Conservation (phyloP, 2,329 filamentous ascomycete species). For the Ophidiomyces ophidiicola region DNA sequence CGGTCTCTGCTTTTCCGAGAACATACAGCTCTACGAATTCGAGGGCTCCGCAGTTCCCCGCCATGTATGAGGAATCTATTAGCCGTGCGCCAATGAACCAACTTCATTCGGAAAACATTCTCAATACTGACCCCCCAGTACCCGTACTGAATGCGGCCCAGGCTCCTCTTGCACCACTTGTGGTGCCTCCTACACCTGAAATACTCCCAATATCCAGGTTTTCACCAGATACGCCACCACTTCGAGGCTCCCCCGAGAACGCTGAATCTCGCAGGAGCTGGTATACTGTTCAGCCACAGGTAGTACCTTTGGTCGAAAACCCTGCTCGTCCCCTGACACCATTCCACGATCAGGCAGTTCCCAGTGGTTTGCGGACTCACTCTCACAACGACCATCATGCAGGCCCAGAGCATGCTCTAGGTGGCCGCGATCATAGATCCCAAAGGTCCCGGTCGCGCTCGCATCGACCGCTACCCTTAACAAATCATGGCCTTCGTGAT, state of each 20-base stretch:
- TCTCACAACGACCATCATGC: slow-evolving; percentile 4
- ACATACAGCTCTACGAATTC: too few relatives aligned
- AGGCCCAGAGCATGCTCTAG: slow-evolving; percentile 6
- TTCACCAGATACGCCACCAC: not conserved
- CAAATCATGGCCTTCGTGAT: slow-evolving; percentile 10
- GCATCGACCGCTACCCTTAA: slow-evolving; percentile 10
- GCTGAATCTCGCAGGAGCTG: not conserved
- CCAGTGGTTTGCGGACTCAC: slow-evolving; percentile 8
- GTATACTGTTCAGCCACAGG: slow-evolving; percentile 1
- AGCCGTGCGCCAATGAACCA: not conserved
- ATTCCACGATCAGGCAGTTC: slow-evolving; percentile 1
- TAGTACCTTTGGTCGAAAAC: not conserved
- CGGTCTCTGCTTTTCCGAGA: too few relatives aligned
- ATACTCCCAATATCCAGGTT: not conserved
- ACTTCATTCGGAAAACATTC: not conserved
- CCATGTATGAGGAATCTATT: not conserved
- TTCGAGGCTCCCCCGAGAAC: not conserved
- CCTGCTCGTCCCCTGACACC: not conserved
- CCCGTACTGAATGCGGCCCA: not conserved
- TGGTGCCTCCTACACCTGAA: not conserved
- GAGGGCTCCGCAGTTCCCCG: not conserved
- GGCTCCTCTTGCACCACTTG: not conserved
- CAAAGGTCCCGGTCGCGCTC: slow-evolving; percentile 17
- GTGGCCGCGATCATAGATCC: slow-evolving; percentile 2
- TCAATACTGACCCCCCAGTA: not conserved